These are phyloP conservation scores for Symbiodinium pilosum DNA, from an alignment of 73 alveolate species.

Conservation along the genomic window DNA sequence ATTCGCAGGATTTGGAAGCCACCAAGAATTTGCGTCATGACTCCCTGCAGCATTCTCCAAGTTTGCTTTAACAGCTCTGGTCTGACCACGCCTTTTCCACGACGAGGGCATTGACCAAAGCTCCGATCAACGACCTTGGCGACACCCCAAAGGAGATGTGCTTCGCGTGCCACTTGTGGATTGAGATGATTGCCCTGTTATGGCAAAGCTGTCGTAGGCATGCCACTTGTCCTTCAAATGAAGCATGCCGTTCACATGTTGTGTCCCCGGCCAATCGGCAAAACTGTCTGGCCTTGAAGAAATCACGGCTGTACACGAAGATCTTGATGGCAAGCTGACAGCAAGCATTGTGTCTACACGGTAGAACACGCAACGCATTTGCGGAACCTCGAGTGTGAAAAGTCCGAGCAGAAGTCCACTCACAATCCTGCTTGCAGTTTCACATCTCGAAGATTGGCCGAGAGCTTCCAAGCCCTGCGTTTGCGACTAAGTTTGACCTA, in stretches of 20 bases:
- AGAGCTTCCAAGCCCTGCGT: too few species aligned
- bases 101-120: constrained; percentile 50
- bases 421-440: background rate
- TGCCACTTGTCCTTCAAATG: constrained; percentile 43
- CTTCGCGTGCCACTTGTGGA: background rate
- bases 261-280: too few species aligned
- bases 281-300: constrained; percentile 42
- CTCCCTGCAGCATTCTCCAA: constrained; percentile 14
- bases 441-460: too few species aligned
- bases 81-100: constrained; percentile 16
- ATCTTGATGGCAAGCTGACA: constrained; percentile 60
- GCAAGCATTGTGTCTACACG: background rate
- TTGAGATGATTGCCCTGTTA: constrained; percentile 9
- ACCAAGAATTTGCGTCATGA: constrained; percentile 78
- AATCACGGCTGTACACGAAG: constrained; percentile 85
- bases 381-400: constrained; percentile 42
- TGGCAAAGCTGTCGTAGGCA: constrained; percentile 91
- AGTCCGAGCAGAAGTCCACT: constrained; percentile 61
- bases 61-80: background rate
- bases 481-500: too few species aligned
- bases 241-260: background rate
- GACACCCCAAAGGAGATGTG: background rate
- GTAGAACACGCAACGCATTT: background rate
- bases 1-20: constrained; percentile 72
- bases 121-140: constrained; percentile 50